Conservation (phyloP, 148 eudicot genomes). For the Diospyros lotus region DNA sequence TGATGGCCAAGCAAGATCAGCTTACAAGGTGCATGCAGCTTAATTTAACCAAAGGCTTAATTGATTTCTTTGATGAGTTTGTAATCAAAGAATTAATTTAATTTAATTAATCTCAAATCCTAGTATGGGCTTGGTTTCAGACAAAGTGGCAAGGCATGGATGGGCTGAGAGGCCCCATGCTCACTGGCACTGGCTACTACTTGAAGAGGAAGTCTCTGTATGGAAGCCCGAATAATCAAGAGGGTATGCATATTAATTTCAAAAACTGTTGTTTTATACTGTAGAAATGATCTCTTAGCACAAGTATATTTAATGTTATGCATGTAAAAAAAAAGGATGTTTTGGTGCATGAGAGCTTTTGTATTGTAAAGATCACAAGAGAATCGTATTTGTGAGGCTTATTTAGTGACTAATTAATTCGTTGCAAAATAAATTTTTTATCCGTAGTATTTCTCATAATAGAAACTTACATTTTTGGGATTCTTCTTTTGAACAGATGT, state of each 20-base stretch:
- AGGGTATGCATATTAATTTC: slow-evolving; percentile 1
- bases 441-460: too few species aligned
- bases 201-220: slow-evolving; percentile 57
- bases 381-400: too few species aligned
- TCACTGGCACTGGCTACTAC: slow-evolving; percentile 59
- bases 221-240: slow-evolving; percentile 10
- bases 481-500: neutral
- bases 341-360: too few species aligned
- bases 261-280: too few species aligned
- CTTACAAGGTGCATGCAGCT: slow-evolving; percentile 21
- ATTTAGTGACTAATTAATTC: too few species aligned
- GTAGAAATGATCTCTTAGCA: too few species aligned
- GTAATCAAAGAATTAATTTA: neutral
- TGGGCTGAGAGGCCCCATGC: slow-evolving; percentile 48
- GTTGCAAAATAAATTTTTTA: too few species aligned
- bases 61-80: neutral
- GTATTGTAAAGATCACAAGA: too few species aligned
- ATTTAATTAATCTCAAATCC: neutral
- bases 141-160: slow-evolving; percentile 41
- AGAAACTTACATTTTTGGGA: too few species aligned
- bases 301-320: too few species aligned
- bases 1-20: slow-evolving; percentile 31
- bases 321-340: too few species aligned
- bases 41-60: neutral
- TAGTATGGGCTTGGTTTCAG: slow-evolving; percentile 15